Base-by-base conservation (phyloP, 1,139 yeast species). In the Kazachstania sp. region DNA sequence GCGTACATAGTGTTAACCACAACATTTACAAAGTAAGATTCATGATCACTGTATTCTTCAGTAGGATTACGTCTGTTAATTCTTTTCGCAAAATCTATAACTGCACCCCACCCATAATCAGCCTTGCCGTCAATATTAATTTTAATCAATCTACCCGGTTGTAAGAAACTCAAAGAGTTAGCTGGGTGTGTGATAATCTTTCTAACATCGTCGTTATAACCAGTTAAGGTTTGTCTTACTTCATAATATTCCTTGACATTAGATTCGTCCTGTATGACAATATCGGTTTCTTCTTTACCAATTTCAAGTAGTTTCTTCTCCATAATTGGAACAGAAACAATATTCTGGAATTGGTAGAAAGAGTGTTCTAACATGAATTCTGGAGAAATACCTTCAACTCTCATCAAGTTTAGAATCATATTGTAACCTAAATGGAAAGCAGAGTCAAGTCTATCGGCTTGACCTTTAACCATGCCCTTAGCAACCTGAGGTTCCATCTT, bases 401-500 rank as follows among this genome's bases (percentile, higher is more conserved):
- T 79, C 83, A 92, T 79, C 65, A 94, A 74, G 63, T 94, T 94
- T 66, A 92, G 75, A 61, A 92, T 86, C 99, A 94, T 94, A 65
- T 92, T 94, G 68, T 94, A 94, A 16, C 97, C 96, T 53, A 94
- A 71, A 65, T 90, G 97, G 77, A 92, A 92, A 0, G 97, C 97
- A 29, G 97, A 90, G 61, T 92, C 97, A 51, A 92, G 74, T 56
- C 97, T 74, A 67, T 92, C 97, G 30, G 97, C 96, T 64, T 87
- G 95, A 60, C 99, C 99, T 64, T 90, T 90, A 18, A 94, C 97
- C 98, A 94, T 94, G 3, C 97, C 97, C 66, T 94, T 94, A 18
- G 98, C 98, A 37, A 92, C 95, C 59, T 88, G 95, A 4, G 98
- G 98, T 66, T 94, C 98, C 98, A 94, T 94, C 63, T 90, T 92